Base-by-base conservation (phyloP, 2,329 filamentous ascomycete species). In the Niveomyces coronatus region DNA sequence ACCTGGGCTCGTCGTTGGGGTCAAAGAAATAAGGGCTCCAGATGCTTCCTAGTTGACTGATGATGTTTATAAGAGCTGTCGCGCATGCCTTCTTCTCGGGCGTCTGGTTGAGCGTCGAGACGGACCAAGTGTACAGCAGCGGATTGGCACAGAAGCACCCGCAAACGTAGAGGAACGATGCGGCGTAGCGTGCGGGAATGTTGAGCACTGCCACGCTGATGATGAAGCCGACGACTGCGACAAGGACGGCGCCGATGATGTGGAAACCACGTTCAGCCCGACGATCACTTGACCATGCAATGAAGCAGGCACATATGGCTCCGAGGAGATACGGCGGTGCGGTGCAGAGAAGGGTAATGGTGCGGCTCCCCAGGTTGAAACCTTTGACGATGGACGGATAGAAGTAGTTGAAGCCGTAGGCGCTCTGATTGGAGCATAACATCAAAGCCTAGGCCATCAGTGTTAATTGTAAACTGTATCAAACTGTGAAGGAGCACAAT, bases 21-120 rank as follows among this genome's bases (percentile, higher is more conserved):
- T 43, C 44, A 24, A 54, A 54, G 39, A 53, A 54, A 30, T 53
- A 53, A 0, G 52, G 52, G 2, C 49, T 49, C 30, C 48, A 49
- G 13, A 54, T 43, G 27, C 53, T 54, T 1, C 52, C 49, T 2
- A 50, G 39, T 20, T 48, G 47, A 4, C 36, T 33, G 1, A 49
- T 38, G 3, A 52, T 22, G n/a, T 52, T 51, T 14, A 49, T 45
- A 4, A 52, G 42, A 1, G 49, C 49, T 3, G 48, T 50, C 1
- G 49, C 50, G 2, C 45, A 44, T 1, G 51, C 51, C 4, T 49
- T 30, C 39, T 53, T 52, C 37, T 52, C 50, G 0, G 48, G 47
- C 1, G 50, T 53, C 10, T 48, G 41, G 4, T 46, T 46, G 19
- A 53, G 42, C 22, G 33, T 48, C 9, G 41, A 41, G 1, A 41